Evolutionary conservation across 164 flowering plant species (phyloP).

Genomic region (Annona squamosa): DNA sequence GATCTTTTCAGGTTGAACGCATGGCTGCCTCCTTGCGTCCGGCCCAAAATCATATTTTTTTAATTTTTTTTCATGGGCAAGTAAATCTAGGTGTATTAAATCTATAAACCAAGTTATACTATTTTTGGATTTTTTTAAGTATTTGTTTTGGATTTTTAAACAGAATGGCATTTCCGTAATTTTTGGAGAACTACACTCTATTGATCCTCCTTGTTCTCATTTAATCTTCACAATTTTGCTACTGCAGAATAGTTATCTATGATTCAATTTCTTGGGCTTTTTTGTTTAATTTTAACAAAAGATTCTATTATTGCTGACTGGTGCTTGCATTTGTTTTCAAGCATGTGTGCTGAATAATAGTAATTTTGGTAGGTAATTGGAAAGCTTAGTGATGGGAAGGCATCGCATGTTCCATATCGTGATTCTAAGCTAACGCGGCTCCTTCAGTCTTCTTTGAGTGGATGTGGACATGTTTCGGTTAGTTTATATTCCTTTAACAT

Average conservation of each 20-base stretch:
- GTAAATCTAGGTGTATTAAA: too few species aligned
- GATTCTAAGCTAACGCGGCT: conserved; percentile 99
- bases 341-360: conserved; percentile 10
- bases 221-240: not conserved
- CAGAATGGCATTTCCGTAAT: too few species aligned
- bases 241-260: not conserved
- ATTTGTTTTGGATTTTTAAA: too few species aligned
- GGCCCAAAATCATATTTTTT: too few species aligned
- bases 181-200: too few species aligned
- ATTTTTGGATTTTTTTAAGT: too few species aligned
- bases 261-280: not conserved
- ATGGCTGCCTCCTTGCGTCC: too few species aligned
- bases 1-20: too few species aligned
- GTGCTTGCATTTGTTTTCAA: not conserved
- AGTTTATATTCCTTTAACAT: conserved; percentile 19
- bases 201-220: too few species aligned
- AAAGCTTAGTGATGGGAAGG: conserved; percentile 92
- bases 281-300: too few species aligned
- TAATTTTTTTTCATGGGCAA: too few species aligned
- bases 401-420: conserved; percentile 96
- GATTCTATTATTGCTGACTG: not conserved
- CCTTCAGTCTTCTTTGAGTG: conserved; percentile 91
- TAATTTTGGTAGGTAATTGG: conserved; percentile 74
- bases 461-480: conserved; percentile 97
- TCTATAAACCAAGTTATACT: too few species aligned